phyloP scores from a whole-genome alignment of 768 basidiomycete species.

The Naematelia aurantialba region DNA sequence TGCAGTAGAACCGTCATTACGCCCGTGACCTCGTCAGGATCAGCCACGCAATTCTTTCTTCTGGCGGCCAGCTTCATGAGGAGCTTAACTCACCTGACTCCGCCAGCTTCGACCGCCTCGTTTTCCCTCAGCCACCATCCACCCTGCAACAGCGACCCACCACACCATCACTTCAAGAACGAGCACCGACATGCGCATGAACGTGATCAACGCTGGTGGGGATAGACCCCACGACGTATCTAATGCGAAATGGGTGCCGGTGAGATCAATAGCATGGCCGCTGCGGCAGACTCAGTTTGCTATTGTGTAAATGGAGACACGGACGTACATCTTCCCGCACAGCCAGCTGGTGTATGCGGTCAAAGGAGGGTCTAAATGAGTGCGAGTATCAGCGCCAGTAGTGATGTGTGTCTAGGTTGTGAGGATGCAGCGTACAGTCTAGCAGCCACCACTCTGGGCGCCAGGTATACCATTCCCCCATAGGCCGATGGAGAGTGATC shows the following conservation, averaged over 20 bases:
- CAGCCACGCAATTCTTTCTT: not conserved
- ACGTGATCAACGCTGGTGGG: slow-evolving; percentile 62
- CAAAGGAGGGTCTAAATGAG: slow-evolving; percentile 8
- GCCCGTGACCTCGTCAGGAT: slow-evolving; percentile 58
- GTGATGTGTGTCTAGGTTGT: not conserved
- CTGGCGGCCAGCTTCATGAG: no score
- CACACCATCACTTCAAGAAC: slow-evolving; percentile 68
- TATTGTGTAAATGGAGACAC: slow-evolving; percentile 21
- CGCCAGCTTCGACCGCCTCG: slow-evolving; percentile 67
- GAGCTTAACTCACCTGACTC: slow-evolving; percentile 72
- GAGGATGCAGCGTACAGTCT: slow-evolving; percentile 57
- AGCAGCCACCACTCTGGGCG: slow-evolving; percentile 89
- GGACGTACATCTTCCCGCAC: slow-evolving; percentile 20
- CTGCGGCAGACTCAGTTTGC: slow-evolving; percentile 43
- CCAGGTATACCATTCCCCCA: slow-evolving; percentile 78
- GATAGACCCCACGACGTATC: slow-evolving; percentile 70
- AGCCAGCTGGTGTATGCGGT: slow-evolving; percentile 13
- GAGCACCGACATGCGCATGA: slow-evolving; percentile 76
- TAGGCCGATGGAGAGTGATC: slow-evolving; percentile 70
- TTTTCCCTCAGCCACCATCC: slow-evolving; percentile 58
- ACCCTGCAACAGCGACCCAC: slow-evolving; percentile 67
- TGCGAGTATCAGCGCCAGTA: not conserved
- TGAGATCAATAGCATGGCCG: slow-evolving; percentile 56
- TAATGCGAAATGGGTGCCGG: slow-evolving; percentile 63
- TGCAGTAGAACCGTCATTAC: slow-evolving; percentile 71